These are phyloP conservation scores for Phytophthora citricola DNA, from an alignment of 352 stramenopile genomes.

Conservation along the genomic window DNA sequence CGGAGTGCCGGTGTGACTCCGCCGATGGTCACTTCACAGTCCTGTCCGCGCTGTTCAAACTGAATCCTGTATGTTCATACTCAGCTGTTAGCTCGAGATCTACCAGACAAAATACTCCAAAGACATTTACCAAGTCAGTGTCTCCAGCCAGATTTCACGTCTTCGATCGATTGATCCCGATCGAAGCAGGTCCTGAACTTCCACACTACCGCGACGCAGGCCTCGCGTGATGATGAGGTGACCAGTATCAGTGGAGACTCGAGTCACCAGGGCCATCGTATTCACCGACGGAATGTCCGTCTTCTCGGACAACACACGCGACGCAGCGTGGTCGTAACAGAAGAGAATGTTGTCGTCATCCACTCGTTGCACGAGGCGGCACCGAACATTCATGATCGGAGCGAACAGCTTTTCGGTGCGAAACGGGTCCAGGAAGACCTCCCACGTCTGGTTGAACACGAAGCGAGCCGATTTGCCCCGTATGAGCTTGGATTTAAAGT, in stretches of 20 bases:
- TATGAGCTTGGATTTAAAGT: slow-evolving; percentile 37
- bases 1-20: slow-evolving; percentile 45
- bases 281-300: slow-evolving; percentile 23
- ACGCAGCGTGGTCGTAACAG: slow-evolving; percentile 37
- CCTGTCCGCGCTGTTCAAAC: slow-evolving; percentile 42
- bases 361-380: slow-evolving; percentile 40
- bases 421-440: slow-evolving; percentile 36
- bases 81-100: slow-evolving; percentile 9
- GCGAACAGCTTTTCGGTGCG: slow-evolving; percentile 35
- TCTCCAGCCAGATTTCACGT: slow-evolving; percentile 34
- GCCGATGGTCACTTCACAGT: slow-evolving; percentile 43
- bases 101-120: neutral
- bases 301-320: slow-evolving; percentile 35
- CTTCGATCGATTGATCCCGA: slow-evolving; percentile 6
- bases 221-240: slow-evolving; percentile 44
- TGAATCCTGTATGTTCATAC: slow-evolving; percentile 25
- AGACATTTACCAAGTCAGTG: slow-evolving; percentile 32
- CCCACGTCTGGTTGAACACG: slow-evolving; percentile 35
- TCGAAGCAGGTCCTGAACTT: slow-evolving; percentile 34
- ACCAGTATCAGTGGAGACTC: slow-evolving; percentile 26
- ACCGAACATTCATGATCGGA: slow-evolving; percentile 30
- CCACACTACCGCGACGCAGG: slow-evolving; percentile 40
- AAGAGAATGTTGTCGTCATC: slow-evolving; percentile 44
- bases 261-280: slow-evolving; percentile 38
- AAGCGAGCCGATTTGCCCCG: slow-evolving; percentile 27